Conservation (phyloP, 306 rosid species). For the Cucurbita maxima region DNA sequence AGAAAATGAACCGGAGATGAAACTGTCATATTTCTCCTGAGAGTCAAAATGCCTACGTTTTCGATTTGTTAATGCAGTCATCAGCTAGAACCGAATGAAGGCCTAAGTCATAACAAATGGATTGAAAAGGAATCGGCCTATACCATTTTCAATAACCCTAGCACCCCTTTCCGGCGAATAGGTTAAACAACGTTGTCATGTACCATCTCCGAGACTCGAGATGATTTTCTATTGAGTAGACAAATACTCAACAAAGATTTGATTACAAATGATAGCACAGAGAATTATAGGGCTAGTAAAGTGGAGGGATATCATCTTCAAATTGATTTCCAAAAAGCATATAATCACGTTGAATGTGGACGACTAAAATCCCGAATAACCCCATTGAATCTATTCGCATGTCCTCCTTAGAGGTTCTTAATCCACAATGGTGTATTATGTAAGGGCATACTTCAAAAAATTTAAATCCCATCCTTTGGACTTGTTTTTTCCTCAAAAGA, state of each 20-base stretch:
- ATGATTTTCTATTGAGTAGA: background rate
- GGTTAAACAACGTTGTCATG: background rate
- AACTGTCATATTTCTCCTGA: background rate
- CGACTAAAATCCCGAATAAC: background rate
- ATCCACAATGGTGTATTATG: background rate
- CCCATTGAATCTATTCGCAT: background rate
- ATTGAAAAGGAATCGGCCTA: background rate
- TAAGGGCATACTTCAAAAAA: background rate
- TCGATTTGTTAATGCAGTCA: background rate
- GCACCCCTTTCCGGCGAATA: background rate
- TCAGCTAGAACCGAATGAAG: background rate
- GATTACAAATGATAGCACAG: background rate
- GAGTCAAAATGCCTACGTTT: background rate
- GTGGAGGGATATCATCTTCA: background rate
- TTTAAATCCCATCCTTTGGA: background rate
- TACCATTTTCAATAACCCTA: background rate
- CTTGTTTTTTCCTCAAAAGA: background rate
- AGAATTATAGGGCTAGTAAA: background rate
- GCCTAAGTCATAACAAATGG: background rate
- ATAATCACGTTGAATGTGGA: background rate
- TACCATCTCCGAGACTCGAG: background rate
- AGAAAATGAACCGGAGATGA: background rate
- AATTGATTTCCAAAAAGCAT: background rate
- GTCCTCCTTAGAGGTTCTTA: background rate
- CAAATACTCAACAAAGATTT: background rate